These are phyloP conservation scores for Chamaecyparis obtusa DNA, from an alignment of 75 land plant species.

Conservation along the genomic window DNA sequence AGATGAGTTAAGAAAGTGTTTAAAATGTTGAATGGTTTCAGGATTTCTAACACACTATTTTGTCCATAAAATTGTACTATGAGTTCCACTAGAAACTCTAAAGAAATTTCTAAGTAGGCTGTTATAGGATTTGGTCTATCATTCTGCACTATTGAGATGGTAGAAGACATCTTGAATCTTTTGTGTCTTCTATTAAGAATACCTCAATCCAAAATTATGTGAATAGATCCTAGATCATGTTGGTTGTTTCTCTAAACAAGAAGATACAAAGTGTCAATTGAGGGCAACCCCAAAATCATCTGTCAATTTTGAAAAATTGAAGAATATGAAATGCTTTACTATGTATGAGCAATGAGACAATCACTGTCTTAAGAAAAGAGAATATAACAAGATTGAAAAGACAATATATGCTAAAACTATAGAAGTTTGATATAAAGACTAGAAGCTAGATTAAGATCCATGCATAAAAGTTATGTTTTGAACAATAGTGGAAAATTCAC, in stretches of 20 bases:
- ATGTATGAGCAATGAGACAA: not conserved
- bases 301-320: not conserved
- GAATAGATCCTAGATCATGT: too few relatives aligned
- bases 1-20: slow-evolving; percentile 39
- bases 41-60: slow-evolving; percentile 23
- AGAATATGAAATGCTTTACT: not conserved
- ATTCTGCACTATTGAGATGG: not conserved
- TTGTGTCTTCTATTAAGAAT: too few relatives aligned
- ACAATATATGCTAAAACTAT: not conserved
- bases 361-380: not conserved
- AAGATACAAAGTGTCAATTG: not conserved
- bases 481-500: too few relatives aligned
- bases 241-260: not conserved
- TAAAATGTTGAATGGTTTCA: slow-evolving; percentile 27
- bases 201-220: too few relatives aligned
- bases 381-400: not conserved
- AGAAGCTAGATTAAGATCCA: too few relatives aligned
- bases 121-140: not conserved
- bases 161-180: not conserved
- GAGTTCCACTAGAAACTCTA: slow-evolving; percentile 7
- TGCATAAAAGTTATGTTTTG: too few relatives aligned
- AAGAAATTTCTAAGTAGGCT: not conserved
- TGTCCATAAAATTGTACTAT: not conserved
- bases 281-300: not conserved
- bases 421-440: too few relatives aligned